A percentile compares a stretch with the other conserved stretches of the same genome.
phyloP scores from a whole-genome alignment of 2,329 filamentous ascomycete genomes.

The Capronia americana region DNA sequence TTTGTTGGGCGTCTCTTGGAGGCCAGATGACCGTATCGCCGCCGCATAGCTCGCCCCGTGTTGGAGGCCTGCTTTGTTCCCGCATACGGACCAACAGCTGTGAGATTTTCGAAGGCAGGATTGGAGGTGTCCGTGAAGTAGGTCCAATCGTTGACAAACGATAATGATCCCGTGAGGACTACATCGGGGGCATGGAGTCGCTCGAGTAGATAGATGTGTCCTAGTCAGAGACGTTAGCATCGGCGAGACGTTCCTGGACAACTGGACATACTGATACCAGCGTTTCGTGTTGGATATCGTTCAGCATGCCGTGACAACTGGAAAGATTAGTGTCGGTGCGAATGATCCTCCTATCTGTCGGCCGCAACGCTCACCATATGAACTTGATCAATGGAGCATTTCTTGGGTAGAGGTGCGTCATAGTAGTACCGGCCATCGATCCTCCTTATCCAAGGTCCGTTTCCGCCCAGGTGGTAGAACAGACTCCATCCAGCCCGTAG shows the following conservation, averaged over 20 bases:
- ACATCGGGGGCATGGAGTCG: conserved; percentile 53
- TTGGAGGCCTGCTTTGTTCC: conserved; percentile 61
- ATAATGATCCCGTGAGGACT: conserved; percentile 57
- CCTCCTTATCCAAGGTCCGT: conserved; percentile 63
- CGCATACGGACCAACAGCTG: conserved; percentile 62
- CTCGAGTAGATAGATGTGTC: conserved; percentile 56
- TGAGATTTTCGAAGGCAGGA: conserved; percentile 61
- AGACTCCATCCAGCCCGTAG: conserved; percentile 52
- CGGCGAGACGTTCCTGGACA: background rate
- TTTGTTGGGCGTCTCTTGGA: conserved; percentile 44
- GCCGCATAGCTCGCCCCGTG: conserved; percentile 61
- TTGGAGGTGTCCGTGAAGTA: conserved; percentile 56
- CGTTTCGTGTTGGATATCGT: conserved; percentile 61
- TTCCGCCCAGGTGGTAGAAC: conserved; percentile 61
- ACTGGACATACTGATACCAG: conserved; percentile 55
- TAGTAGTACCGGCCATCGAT: conserved; percentile 49
- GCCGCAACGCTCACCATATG: conserved; percentile 57
- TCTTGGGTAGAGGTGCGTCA: conserved; percentile 53
- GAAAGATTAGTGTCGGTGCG: background rate
- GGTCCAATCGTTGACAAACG: conserved; percentile 61
- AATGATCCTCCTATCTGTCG: background rate
- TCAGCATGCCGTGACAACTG: conserved; percentile 65
- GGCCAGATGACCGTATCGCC: conserved; percentile 59
- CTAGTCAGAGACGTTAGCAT: conserved; percentile 41
- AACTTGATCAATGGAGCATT: conserved; percentile 62